Base-by-base conservation (phyloP, 2,329 filamentous ascomycete genomes). In the Hymenoscyphus linearis region DNA sequence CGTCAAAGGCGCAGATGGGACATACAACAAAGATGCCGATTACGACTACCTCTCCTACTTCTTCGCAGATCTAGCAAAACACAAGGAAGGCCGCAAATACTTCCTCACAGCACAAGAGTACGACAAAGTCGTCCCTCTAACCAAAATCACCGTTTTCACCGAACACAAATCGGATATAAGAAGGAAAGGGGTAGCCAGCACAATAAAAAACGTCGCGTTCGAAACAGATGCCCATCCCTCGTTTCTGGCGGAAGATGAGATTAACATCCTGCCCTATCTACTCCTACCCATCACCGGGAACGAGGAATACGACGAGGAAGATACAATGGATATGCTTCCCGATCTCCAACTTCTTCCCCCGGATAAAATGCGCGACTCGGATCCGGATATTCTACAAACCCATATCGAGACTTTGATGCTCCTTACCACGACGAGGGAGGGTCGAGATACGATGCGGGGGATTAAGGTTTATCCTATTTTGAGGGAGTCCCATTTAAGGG, bases 1-100 rank as follows among this genome's bases (percentile, higher is more conserved):
- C 73, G 95, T 98, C 72, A 96, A 95, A 77, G 93, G 93, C 22
- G 87, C 90, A 25, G 87, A 89, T 64, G 89, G 89, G 26, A 80
- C 82, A 10, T 92, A 95, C 75, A 98, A 98, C 80, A 88, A 89
- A 71, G 74, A 88, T 27, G 92, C 92, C 63, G 84, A 93, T 75
- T 98, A 86, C 74, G 92, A 99, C 77, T 97, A 98, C 75, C 83
- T 99, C 26, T 86, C 92, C 50, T 99, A 98, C 72, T 81, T 97
- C 60, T 96, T 99, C 73, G 93, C 95, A 47, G 93, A 99, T 74
- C 81, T 99, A 10, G 88, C 92, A 56, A 96, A 92, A 75, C 87
- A 93, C 69, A 80, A 85, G 37, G 83, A 90, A 66, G 85, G 92
- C 22, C 83, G 91, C 34, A 80, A 84, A 57, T 91, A 95, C 77